Evolutionary conservation across 1,139 yeast genomes (phyloP).

Genomic region (Yamadazyma dushanensis): DNA sequence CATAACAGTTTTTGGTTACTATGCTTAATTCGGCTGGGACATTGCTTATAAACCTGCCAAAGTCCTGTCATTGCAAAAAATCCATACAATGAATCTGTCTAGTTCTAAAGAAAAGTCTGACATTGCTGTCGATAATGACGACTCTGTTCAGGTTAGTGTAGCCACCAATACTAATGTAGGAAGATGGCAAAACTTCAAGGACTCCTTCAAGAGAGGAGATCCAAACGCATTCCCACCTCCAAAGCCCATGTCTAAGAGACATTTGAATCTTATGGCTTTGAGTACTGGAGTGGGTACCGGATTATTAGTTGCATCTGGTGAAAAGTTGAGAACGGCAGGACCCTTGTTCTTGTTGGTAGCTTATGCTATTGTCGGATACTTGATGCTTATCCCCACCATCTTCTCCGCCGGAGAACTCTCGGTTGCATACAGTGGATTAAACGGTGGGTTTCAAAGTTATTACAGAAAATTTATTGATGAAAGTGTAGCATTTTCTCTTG

Average conservation of each 20-base stretch:
- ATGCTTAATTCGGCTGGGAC: neutral
- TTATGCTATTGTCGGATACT: slow-evolving; percentile 32
- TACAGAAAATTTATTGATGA: slow-evolving; percentile 35
- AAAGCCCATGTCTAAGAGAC: slow-evolving; percentile 23
- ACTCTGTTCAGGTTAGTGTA: slow-evolving; percentile 9
- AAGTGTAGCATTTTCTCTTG: slow-evolving; percentile 36
- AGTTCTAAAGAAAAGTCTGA: slow-evolving; percentile 9
- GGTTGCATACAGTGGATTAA: slow-evolving; percentile 31
- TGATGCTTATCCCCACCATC: slow-evolving; percentile 39
- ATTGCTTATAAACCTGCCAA: neutral
- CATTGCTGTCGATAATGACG: slow-evolving; percentile 10
- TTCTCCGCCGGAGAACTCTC: slow-evolving; percentile 36
- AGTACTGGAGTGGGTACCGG: slow-evolving; percentile 41
- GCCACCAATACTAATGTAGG: slow-evolving; percentile 2
- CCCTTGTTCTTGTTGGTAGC: slow-evolving; percentile 36
- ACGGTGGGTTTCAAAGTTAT: slow-evolving; percentile 38
- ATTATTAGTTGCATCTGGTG: slow-evolving; percentile 36
- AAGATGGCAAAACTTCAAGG: slow-evolving; percentile 17
- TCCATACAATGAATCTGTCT: slow-evolving; percentile 5
- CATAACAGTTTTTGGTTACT: neutral
- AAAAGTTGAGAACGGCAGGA: slow-evolving; percentile 33
- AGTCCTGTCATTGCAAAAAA: neutral
- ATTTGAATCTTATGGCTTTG: slow-evolving; percentile 34
- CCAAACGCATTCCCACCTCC: slow-evolving; percentile 16
- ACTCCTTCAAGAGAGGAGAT: slow-evolving; percentile 19